These are phyloP conservation scores for Schwanniomyces vanrijiae DNA, from an alignment of 805 yeast genomes.

Conservation along the genomic window DNA sequence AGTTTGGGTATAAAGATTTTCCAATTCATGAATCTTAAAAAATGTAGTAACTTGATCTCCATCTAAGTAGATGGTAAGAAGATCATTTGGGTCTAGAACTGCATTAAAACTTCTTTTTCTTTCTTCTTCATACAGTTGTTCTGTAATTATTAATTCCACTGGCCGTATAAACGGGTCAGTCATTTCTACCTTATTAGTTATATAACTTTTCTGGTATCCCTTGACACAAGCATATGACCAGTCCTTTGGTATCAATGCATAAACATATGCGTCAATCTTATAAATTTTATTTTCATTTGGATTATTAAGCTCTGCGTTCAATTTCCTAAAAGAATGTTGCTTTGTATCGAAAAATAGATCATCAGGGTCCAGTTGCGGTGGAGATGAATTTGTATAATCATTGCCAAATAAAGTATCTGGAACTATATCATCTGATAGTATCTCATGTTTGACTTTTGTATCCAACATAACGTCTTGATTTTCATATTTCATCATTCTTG, in stretches of 20 bases:
- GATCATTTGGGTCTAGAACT: conserved; percentile 10
- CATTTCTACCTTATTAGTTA: conserved; percentile 5
- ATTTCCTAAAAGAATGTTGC: conserved; percentile 1
- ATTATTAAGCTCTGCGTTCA: conserved; percentile 2
- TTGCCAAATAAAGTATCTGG: conserved; percentile 9
- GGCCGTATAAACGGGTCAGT: conserved; percentile 25
- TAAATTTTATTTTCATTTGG: conserved; percentile 11
- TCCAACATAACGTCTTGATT: neutral
- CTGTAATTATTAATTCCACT: conserved; percentile 24
- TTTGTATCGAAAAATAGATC: neutral
- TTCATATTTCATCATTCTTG: neutral
- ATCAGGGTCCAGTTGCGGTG: neutral
- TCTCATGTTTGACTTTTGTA: conserved; percentile 1
- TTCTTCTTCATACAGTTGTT: conserved; percentile 2
- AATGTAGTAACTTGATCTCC: conserved; percentile 11
- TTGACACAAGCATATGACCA: conserved; percentile 28
- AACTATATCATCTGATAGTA: conserved; percentile 4
- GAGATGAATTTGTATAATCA: conserved; percentile 7
- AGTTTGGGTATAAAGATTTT: conserved; percentile 13
- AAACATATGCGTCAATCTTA: conserved; percentile 18
- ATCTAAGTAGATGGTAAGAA: conserved; percentile 13
- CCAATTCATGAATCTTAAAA: conserved; percentile 12
- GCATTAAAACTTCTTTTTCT: neutral
- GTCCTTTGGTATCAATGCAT: conserved; percentile 25
- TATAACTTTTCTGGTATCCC: conserved; percentile 12